These are phyloP conservation scores for Xylaria hypoxylon DNA, from an alignment of 2,329 filamentous ascomycete species.

Conservation along the genomic window DNA sequence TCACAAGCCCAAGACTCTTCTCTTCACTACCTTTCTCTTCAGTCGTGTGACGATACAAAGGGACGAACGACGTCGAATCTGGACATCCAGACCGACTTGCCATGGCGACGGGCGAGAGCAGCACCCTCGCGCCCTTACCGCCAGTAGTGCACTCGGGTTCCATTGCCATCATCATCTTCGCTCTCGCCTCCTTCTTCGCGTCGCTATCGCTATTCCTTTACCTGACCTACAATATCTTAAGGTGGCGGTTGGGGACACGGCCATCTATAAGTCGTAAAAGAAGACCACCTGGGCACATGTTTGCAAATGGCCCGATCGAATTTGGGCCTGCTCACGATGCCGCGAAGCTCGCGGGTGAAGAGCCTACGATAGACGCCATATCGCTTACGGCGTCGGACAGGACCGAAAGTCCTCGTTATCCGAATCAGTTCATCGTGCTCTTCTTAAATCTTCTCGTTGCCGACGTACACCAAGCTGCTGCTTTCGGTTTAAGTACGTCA, in stretches of 20 bases:
- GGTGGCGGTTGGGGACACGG: slow-evolving; percentile 48
- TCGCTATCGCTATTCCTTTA: slow-evolving; percentile 51
- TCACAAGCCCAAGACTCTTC: background rate
- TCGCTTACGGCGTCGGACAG: slow-evolving; percentile 29
- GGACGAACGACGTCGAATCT: slow-evolving; percentile 16
- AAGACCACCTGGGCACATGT: slow-evolving; percentile 33
- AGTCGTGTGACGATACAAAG: slow-evolving; percentile 5
- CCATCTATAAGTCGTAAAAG: background rate
- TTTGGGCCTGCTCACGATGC: slow-evolving; percentile 38
- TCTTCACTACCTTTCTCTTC: background rate
- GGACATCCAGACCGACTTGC: slow-evolving; percentile 12
- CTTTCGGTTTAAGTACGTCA: slow-evolving; percentile 71
- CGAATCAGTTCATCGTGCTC: slow-evolving; percentile 76
- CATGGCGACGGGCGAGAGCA: slow-evolving; percentile 21
- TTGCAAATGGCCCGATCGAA: slow-evolving; percentile 34
- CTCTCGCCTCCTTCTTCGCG: slow-evolving; percentile 54
- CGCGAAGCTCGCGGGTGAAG: slow-evolving; percentile 24
- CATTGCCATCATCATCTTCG: slow-evolving; percentile 54
- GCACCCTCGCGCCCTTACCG: slow-evolving; percentile 53
- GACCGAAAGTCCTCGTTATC: slow-evolving; percentile 38
- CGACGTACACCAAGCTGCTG: slow-evolving; percentile 73
- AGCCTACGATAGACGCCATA: slow-evolving; percentile 19
- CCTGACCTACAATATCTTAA: slow-evolving; percentile 53
- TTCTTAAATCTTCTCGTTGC: slow-evolving; percentile 77
- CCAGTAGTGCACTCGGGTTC: slow-evolving; percentile 52